Evolutionary conservation across 1,139 yeast genomes (phyloP), one percentile per base, ranked within the genome.

Genomic region (Nematodospora anomalae): DNA sequence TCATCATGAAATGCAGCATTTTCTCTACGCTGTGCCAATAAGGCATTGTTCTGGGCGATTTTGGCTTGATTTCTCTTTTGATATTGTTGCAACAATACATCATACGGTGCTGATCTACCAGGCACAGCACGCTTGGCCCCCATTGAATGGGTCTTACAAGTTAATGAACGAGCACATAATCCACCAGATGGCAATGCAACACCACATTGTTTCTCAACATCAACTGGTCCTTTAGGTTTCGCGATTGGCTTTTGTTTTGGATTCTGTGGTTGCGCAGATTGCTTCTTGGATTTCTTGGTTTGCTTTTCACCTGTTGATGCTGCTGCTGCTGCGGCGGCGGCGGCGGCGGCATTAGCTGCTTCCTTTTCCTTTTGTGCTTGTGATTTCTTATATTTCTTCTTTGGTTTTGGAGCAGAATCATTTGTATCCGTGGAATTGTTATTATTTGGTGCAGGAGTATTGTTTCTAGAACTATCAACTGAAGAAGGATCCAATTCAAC

Each of bases 111-210:
- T 35, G 95, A 80, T 51, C 98, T 74, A 5, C 98, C 98, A 21
- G 80, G 80, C 16, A 92, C 98, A 1, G 96, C 92, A 51, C 98
- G 76, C 53, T 92, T 92, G 16, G 97, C 96, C 18, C 97, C 97
- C 97, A 92, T 90, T 1, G 97, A 87, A 60, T 92, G 98, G 1
- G 97, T 89, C 57, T 92, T 92, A 71, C 98, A 92, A 0, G 98
- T 92, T 44, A 92, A 70, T 0, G 97, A 88, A 38, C 98, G 74
- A 5, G 97, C 96, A 71, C 98, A 92, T 51, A 80, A 80, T 0
- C 95, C 95, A 8, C 97, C 97, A 44, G 83, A 83, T 0, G 96
- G 89, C 42, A 92, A 64, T 3, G 90, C 87, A 6, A 92, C 98
- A 58, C 98, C 98, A 71, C 98, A 92, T 60, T 92, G 97, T 47